Evolutionary conservation across 2,329 filamentous ascomycete species (phyloP), one percentile per base, ranked within the genome.

Genomic region (Bipolaris gigantea): DNA sequence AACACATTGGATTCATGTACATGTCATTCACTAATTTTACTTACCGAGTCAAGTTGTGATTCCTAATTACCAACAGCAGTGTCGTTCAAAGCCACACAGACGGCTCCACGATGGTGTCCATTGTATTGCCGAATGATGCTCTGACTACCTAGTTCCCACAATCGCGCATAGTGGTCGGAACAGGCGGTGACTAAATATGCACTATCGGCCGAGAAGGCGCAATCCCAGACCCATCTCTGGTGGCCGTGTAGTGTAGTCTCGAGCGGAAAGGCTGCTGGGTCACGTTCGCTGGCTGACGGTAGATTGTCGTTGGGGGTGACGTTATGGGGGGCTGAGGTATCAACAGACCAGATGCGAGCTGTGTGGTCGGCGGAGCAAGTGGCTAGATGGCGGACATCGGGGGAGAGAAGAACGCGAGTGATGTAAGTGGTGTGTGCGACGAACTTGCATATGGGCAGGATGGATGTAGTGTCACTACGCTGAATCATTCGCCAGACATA

Each of bases 151-250:
- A 97, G 79, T 78, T 97, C 92, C 92, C 92, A 97, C 52, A 97
- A 78, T 16, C 92, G 83, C 2, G 92, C 92, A 71, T 96, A 97
- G 73, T 97, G 92, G 72, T 97, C 92, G 38, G 89, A 93, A 72
- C 91, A 96, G 5, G 92, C 92, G 0, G 92, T 97, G 11, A 97
- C 92, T 6, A 97, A 80, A 69, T 97, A 97, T 0, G 92, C 92
- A 32, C 88, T 92, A 73, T 97, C 92, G 23, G 92, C 92, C 57
- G 89, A 93, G 76, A 97, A 97, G 0, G 92, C 92, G 69, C 92
- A 97, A 74, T 97, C 92, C 92, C 92, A 97, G 1, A 97, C 92
- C 92, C 92, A 97, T 49, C 92, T 87, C 77, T 97, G 92, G 76
- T 97, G 92, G 50, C 89, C 90, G 19, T 89, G 89, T 1, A 97